A percentile compares a stretch with the other conserved stretches of the same genome.
Conservation (phyloP, 1,284 basidiomycete genomes). For the Rhodotorula glutinis region DNA sequence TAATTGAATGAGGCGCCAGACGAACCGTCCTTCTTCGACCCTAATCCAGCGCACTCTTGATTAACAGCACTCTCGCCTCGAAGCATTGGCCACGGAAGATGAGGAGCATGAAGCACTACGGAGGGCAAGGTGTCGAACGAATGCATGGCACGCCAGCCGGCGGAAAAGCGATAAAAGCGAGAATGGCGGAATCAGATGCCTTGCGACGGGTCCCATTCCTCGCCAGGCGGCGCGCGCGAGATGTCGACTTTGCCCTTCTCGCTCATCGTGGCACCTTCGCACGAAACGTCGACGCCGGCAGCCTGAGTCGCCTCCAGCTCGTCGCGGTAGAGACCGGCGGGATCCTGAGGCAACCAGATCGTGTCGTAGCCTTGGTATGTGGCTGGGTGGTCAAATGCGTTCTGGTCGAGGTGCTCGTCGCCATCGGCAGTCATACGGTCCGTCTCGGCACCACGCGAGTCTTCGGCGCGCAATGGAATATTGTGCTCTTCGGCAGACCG, state of each 20-base stretch:
- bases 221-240: constrained; percentile 30
- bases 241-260: constrained; percentile 39
- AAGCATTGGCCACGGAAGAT: no score
- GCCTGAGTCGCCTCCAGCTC: constrained; percentile 57
- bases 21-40: no score
- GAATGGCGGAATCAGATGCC: not conserved
- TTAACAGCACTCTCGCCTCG: no score
- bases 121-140: no score
- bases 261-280: constrained; percentile 36
- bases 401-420: constrained; percentile 33
- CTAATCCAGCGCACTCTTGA: no score
- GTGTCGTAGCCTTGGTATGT: constrained; percentile 53
- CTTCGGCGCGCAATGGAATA: constrained; percentile 2
- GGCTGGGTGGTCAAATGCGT: constrained; percentile 43
- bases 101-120: no score
- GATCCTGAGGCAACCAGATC: constrained; percentile 76
- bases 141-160: no score
- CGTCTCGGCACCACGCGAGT: not conserved
- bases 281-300: constrained; percentile 32
- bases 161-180: not conserved
- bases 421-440: constrained; percentile 15
- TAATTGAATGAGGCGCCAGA: no score
- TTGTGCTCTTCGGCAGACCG: constrained; percentile 14
- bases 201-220: constrained; percentile 34
- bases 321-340: constrained; percentile 62